Conservation (phyloP, 768 basidiomycete species). For the Lentinula sp. region DNA sequence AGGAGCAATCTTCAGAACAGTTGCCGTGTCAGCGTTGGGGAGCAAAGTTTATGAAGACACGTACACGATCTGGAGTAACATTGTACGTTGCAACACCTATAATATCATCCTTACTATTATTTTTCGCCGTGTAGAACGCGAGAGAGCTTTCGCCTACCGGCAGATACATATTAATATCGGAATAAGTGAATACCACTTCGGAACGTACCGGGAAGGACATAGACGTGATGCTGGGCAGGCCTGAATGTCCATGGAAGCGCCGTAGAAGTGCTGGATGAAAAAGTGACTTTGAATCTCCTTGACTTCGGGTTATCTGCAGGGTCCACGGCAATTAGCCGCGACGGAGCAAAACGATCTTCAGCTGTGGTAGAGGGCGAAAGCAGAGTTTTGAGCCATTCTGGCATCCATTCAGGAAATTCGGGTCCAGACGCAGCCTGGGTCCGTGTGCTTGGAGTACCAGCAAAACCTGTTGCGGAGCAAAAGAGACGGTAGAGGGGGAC, state of each 20-base stretch:
- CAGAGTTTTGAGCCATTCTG: background rate
- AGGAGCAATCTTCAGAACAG: conserved; percentile 69
- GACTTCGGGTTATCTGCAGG: conserved; percentile 29
- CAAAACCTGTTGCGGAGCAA: conserved; percentile 96
- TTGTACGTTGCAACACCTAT: conserved; percentile 99
- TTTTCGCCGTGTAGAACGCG: conserved; percentile 94
- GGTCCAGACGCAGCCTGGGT: conserved; percentile 15
- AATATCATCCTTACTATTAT: conserved; percentile 77
- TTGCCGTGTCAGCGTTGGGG: background rate
- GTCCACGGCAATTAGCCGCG: conserved; percentile 71
- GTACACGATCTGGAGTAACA: conserved; percentile 93
- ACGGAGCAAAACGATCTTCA: conserved; percentile 71
- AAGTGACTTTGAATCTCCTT: conserved; percentile 84
- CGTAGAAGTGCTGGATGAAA: conserved; percentile 90
- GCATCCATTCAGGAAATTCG: background rate
- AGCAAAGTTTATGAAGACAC: conserved; percentile 15
- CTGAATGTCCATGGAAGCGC: conserved; percentile 90
- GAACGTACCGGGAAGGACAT: conserved; percentile 70
- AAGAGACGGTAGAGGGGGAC: conserved; percentile 98
- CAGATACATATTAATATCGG: background rate
- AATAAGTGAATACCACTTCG: background rate
- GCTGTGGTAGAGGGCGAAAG: conserved; percentile 13
- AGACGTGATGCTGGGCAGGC: conserved; percentile 86
- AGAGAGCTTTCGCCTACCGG: conserved; percentile 67
- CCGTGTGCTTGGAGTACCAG: conserved; percentile 87